Evolutionary conservation across 441 rosid species (phyloP).

Genomic region (Rhodomyrtus psidioides): DNA sequence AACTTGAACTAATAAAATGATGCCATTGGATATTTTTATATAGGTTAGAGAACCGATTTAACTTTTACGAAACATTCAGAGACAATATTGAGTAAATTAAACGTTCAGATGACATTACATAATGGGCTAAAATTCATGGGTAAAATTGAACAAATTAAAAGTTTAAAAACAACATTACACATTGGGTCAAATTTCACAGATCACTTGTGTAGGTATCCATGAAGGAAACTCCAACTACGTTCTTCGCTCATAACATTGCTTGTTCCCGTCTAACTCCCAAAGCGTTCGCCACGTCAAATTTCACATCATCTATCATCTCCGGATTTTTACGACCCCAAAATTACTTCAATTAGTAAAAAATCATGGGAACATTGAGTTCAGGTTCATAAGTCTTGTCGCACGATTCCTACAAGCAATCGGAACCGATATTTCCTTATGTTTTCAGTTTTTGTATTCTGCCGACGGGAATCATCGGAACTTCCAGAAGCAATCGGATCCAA

Average conservation of each 20-base stretch:
- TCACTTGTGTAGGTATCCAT: no score
- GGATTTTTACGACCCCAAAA: no score
- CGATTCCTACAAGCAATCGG: neutral
- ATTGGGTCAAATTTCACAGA: no score
- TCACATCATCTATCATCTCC: neutral
- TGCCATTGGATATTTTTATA: no score
- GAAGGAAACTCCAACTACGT: neutral
- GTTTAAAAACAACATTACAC: no score
- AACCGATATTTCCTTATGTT: neutral
- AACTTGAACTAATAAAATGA: no score
- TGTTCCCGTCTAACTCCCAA: neutral
- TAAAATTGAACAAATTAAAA: no score
- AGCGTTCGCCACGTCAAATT: neutral
- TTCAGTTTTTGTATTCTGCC: neutral
- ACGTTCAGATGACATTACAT: no score
- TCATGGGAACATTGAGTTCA: neutral
- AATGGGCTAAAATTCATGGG: no score
- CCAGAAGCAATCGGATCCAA: neutral
- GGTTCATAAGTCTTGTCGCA: neutral
- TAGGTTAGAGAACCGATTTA: no score
- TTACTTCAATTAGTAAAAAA: neutral
- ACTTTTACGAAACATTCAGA: no score
- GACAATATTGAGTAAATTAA: no score
- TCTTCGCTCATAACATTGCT: neutral
- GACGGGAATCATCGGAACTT: neutral